Evolutionary conservation across 2,329 filamentous ascomycete genomes (phyloP).

Genomic region (Fusarium redolens): DNA sequence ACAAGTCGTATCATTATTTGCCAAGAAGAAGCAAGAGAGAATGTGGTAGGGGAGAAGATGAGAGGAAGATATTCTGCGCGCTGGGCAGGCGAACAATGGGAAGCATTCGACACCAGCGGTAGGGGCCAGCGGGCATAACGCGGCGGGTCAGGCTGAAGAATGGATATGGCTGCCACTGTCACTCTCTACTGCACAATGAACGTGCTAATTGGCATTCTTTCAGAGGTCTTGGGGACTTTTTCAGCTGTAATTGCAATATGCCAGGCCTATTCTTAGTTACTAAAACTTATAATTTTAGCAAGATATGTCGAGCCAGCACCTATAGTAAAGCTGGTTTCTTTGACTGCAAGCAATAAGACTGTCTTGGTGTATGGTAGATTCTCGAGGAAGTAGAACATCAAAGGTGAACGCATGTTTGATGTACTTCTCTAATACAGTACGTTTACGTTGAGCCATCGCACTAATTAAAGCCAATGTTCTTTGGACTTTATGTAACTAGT

Average conservation of each 20-base stretch:
- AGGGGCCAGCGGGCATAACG: neutral
- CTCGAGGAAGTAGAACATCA: rapidly evolving
- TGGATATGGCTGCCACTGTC: neutral
- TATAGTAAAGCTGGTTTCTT: rapidly evolving
- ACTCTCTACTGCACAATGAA: neutral
- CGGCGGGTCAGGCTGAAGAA: neutral
- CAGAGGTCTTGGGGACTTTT: neutral
- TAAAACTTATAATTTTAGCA: neutral
- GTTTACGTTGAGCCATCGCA: neutral
- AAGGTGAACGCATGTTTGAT: rapidly evolving
- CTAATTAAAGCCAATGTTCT: rapidly evolving
- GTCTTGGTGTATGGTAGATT: no score
- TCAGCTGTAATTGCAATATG: neutral
- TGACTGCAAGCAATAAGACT: rapidly evolving
- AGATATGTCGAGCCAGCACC: neutral
- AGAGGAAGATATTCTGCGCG: rapidly evolving
- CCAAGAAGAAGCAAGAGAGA: no score
- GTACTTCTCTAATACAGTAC: neutral
- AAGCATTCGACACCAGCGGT: no score
- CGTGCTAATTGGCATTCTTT: neutral
- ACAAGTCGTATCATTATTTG: no score
- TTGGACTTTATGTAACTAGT: neutral
- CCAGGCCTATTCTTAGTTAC: neutral
- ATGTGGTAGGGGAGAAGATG: no score
- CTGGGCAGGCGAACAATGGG: no score